A percentile compares a stretch with the other conserved stretches of the same genome.
Evolutionary conservation across 495 filamentous ascomycete species (phyloP).

Genomic region (Tirmania nivea): DNA sequence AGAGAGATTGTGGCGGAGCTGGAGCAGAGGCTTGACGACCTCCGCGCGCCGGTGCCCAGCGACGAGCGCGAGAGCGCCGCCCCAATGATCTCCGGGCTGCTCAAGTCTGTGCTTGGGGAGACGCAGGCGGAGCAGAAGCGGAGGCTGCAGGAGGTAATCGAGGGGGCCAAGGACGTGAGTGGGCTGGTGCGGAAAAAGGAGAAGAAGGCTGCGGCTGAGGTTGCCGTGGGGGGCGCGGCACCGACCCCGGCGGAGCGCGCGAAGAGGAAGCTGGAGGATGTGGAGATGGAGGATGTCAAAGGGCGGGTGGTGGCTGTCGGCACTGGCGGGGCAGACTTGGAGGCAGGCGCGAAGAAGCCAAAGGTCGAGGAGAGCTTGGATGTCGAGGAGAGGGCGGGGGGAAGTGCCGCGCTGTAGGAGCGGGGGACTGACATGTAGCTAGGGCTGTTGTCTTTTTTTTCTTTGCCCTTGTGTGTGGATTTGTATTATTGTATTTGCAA

Average conservation of each 20-base stretch:
- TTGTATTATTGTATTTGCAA: no score
- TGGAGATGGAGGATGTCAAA: background rate
- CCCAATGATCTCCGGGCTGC: slow-evolving; percentile 12
- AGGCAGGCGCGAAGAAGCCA: background rate
- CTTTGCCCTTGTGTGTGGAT: no score
- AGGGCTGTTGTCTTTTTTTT: no score
- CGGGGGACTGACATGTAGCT: no score
- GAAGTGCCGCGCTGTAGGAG: background rate
- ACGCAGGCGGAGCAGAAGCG: slow-evolving; percentile 41
- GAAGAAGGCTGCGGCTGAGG: slow-evolving; percentile 3
- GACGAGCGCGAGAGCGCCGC: slow-evolving; percentile 8
- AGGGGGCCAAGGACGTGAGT: slow-evolving; percentile 65
- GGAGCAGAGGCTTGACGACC: slow-evolving; percentile 45
- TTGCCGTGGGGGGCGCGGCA: background rate
- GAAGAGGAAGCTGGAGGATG: background rate
- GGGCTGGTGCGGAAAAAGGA: slow-evolving; percentile 66
- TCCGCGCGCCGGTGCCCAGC: slow-evolving; percentile 6
- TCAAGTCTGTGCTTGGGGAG: slow-evolving; percentile 23
- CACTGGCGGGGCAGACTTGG: background rate
- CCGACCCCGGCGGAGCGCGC: slow-evolving; percentile 2
- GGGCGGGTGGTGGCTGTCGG: background rate
- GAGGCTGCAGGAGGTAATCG: slow-evolving; percentile 53
- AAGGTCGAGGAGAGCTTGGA: background rate
- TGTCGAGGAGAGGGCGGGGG: background rate
- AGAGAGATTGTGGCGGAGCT: slow-evolving; percentile 75